Percentiles rank a stretch among this genome's conserved stretches.
Conservation (phyloP, 768 basidiomycete species). For the Tephrocybe sp. region DNA sequence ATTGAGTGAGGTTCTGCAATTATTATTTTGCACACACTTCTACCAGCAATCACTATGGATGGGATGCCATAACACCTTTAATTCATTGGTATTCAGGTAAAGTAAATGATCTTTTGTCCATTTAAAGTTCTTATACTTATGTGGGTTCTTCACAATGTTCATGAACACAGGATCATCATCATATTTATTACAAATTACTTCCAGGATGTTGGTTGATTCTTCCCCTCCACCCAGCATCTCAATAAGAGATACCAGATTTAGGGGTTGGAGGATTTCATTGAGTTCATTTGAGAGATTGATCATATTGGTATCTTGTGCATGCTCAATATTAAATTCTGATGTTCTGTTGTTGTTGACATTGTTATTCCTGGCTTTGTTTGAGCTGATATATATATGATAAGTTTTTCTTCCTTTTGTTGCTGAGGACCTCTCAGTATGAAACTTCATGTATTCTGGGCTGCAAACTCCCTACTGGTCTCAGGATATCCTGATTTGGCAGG, state of each 20-base stretch:
- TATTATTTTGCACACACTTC: constrained; percentile 20
- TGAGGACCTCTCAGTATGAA: constrained; percentile 4
- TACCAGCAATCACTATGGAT: background rate
- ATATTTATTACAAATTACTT: background rate
- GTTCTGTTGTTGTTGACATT: too few relatives aligned
- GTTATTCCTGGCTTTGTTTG: background rate
- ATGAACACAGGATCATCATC: background rate
- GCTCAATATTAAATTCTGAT: too few relatives aligned
- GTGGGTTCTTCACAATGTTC: background rate
- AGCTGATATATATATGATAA: background rate
- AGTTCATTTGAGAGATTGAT: background rate
- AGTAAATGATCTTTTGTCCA: background rate
- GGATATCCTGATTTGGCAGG: background rate
- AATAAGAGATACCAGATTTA: background rate
- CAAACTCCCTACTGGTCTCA: background rate
- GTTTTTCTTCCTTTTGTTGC: constrained; percentile 4
- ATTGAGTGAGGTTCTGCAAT: constrained; percentile 23
- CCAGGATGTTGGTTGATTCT: background rate
- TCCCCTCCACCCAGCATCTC: background rate
- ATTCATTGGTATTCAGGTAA: background rate
- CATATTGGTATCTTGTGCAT: background rate
- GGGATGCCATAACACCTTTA: background rate
- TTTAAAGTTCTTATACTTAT: background rate
- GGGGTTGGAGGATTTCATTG: too few relatives aligned
- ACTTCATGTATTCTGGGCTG: background rate